These are phyloP conservation scores for Colletotrichum sp. DNA, from an alignment of 2,329 filamentous ascomycete genomes.

Conservation along the genomic window DNA sequence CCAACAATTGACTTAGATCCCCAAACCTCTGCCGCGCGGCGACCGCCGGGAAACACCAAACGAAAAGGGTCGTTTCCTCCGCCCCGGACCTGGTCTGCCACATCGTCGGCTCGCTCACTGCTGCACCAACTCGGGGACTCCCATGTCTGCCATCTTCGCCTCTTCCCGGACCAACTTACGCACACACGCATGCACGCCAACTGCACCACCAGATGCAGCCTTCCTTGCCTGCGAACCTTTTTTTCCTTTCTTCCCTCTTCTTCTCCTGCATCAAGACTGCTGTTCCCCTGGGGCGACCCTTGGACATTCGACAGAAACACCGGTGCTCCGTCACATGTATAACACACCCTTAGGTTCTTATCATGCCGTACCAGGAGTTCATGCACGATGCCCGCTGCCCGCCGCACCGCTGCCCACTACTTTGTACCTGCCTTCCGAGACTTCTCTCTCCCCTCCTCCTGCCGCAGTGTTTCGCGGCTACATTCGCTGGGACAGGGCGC, in stretches of 20 bases:
- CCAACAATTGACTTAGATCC: conserved; percentile 9
- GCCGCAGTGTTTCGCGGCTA: conserved; percentile 10
- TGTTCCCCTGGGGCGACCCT: background rate
- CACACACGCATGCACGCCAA: conserved; percentile 5
- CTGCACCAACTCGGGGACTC: conserved; percentile 5
- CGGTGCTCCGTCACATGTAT: conserved; percentile 18
- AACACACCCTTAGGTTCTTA: conserved; percentile 1
- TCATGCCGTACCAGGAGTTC: conserved; percentile 22
- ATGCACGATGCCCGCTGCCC: conserved; percentile 22
- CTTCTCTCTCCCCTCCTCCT: background rate
- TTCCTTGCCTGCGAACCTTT: conserved; percentile 12
- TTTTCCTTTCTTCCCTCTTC: background rate
- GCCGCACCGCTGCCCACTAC: background rate
- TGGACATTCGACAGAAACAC: background rate
- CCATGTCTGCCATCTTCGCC: conserved; percentile 19
- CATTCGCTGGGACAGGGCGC: background rate
- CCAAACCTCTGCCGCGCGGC: conserved; percentile 17
- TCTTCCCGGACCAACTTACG: background rate
- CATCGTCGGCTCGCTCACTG: background rate
- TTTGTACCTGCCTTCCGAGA: background rate
- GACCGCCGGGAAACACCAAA: conserved; percentile 14
- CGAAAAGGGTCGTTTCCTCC: background rate
- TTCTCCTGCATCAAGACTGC: background rate
- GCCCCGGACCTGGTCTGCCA: conserved; percentile 18
- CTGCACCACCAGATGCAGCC: background rate